Evolutionary conservation across 2,329 filamentous ascomycete genomes (phyloP).

Genomic region (Diaporthe citriasiana): DNA sequence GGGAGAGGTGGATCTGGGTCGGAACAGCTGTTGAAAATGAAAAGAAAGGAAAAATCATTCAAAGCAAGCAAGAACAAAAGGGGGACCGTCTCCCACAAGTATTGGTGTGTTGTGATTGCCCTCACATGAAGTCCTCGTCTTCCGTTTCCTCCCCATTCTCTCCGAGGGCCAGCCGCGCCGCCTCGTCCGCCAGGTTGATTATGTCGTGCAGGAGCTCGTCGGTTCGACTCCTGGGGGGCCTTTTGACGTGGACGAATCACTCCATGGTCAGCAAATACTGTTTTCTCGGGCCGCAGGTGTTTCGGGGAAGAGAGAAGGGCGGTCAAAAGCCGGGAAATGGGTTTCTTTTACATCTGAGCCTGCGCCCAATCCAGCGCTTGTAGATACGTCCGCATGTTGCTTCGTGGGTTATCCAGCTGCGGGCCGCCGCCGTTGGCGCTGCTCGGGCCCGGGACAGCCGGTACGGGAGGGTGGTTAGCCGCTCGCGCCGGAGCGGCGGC

Average conservation of each 20-base stretch:
- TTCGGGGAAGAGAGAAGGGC: too few species aligned
- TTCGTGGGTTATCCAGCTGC: conserved; percentile 34
- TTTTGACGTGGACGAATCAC: neutral
- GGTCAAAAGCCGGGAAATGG: neutral
- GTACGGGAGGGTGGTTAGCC: conserved; percentile 4
- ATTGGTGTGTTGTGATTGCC: conserved; percentile 37
- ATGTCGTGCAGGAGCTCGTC: conserved; percentile 55
- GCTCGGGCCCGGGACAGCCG: conserved; percentile 33
- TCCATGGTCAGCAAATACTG: conserved; percentile 8
- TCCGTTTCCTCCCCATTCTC: conserved; percentile 46
- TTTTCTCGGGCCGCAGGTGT: neutral
- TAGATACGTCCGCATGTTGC: conserved; percentile 40
- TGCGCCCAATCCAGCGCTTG: conserved; percentile 42
- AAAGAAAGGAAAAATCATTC: conserved; percentile 6
- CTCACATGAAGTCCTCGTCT: conserved; percentile 60
- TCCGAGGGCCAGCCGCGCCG: conserved; percentile 58
- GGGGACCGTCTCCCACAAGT: conserved; percentile 40
- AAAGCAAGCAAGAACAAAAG: conserved; percentile 33
- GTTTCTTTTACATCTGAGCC: conserved; percentile 37
- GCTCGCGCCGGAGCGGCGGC: conserved; percentile 21
- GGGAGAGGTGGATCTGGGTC: neutral
- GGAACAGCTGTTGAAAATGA: neutral
- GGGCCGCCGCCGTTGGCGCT: conserved; percentile 6
- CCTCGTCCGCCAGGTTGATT: conserved; percentile 59
- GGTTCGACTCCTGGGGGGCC: conserved; percentile 49